Base-by-base conservation (phyloP, 345 rosid species). In the Arabidopsis arenosa region DNA sequence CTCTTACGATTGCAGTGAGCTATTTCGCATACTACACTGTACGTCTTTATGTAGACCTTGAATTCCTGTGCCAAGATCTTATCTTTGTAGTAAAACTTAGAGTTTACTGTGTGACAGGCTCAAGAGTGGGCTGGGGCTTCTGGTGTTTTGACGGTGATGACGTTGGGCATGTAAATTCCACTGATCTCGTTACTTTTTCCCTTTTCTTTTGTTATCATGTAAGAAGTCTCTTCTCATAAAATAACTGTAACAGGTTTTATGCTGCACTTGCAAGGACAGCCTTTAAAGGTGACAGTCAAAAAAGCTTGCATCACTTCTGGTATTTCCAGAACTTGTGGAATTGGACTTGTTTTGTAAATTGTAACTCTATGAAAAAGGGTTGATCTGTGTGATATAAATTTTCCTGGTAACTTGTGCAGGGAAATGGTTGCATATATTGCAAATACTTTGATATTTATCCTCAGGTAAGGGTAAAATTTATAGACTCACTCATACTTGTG, bases 351-450 rank as follows among this genome's bases (percentile, higher is more conserved):
- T 68, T 11, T 58, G 10, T 74, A 13, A 48, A 45, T 12, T 28
- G 8, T 62, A 44, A 28, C 39, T 69, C 35, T 41, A 32, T 37
- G 52, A 11, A 62, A 62, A 73, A 59, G 33, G 33, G 49, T 36
- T 21, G 11, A 15, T 51, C 51, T 63, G 10, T 59, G 30, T 60
- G 54, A 55, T 8, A 37, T 35, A 63, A 1, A 35, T 39, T 57
- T 64, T 71, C 23, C 48, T 3, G 61, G 48, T 72, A 48, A 57
- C 45, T 51, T 72, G 18, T 66, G 70, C 91, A 94, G 97, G 98
- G 97, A 89, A 85, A 94, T 94, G 97, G 86, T 94, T 66, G 92
- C 97, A 39, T 94, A 94, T 70, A 94, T 94, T 82, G 98, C 98
- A 64, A 94, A 94, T 85, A 94, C 98, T 45, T 75, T 92, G 69